A percentile compares a stretch with the other conserved stretches of the same genome.
Conservation (phyloP, 2,329 filamentous ascomycete species). For the Diplodia scrobiculata region DNA sequence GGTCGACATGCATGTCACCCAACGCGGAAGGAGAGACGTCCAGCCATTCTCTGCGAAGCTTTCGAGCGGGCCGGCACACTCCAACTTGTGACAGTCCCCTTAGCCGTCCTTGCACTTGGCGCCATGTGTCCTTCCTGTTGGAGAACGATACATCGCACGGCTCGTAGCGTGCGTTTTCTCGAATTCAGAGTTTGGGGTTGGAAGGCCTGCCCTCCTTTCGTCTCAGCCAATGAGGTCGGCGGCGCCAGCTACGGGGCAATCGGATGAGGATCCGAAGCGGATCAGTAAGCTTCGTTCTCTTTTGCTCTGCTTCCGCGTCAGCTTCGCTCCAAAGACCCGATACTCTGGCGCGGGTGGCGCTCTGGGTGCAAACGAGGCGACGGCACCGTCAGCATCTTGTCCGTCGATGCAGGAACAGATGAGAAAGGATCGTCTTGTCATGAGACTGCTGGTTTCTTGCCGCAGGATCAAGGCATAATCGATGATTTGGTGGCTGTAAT, state of each 20-base stretch:
- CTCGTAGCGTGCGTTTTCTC: not conserved
- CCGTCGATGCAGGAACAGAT: not conserved
- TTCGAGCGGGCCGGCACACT: not conserved
- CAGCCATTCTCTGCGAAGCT: not conserved
- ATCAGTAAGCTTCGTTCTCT: conserved; percentile 10
- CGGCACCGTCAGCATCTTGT: not conserved
- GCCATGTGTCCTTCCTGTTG: not conserved
- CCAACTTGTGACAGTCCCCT: not conserved
- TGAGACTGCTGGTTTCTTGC: not conserved
- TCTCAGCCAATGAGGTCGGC: not conserved
- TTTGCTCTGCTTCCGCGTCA: not conserved
- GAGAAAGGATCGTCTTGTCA: not conserved
- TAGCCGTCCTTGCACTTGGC: not conserved
- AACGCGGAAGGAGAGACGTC: not conserved
- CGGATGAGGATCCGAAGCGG: conserved; percentile 9
- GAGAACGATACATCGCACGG: not conserved
- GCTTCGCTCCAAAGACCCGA: not conserved
- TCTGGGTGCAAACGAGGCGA: not conserved
- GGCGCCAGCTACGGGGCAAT: conserved; percentile 3
- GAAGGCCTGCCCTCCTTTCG: not conserved
- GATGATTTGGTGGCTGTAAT: no score
- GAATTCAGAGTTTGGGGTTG: not conserved
- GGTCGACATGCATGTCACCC: not conserved
- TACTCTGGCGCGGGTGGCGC: not conserved
- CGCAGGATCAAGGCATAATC: not conserved